These are phyloP conservation scores for Trichoderma asperellum DNA, from an alignment of 2,329 filamentous ascomycete genomes.

Conservation along the genomic window DNA sequence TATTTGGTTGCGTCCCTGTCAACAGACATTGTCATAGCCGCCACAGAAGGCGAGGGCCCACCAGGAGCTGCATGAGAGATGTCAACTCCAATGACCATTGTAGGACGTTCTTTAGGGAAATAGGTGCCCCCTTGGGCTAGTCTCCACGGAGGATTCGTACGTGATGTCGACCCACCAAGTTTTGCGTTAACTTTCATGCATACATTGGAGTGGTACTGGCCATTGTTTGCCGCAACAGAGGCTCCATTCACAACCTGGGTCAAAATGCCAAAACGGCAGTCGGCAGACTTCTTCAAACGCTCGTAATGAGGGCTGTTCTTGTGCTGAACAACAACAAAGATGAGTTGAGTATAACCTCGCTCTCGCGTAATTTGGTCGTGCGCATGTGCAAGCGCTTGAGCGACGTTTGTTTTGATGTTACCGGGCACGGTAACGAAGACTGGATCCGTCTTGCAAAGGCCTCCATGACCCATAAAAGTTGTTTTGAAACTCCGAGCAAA, in stretches of 20 bases:
- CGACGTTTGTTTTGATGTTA: constrained; percentile 46
- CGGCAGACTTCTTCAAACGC: constrained; percentile 84
- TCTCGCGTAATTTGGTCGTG: constrained; percentile 56
- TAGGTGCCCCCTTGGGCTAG: constrained; percentile 35
- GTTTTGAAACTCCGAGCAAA: constrained; percentile 50
- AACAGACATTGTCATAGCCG: constrained; percentile 82
- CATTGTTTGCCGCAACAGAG: constrained; percentile 70
- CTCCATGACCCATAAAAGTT: constrained; percentile 56
- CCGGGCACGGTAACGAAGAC: constrained; percentile 42
- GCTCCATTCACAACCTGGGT: constrained; percentile 78
- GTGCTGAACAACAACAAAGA: constrained; percentile 77
- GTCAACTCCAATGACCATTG: constrained; percentile 88
- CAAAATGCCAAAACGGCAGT: constrained; percentile 81
- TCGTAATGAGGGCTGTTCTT: constrained; percentile 76
- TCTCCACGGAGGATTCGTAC: constrained; percentile 43
- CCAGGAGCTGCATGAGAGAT: constrained; percentile 83
- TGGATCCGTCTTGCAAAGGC: constrained; percentile 45
- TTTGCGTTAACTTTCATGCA: constrained; percentile 97
- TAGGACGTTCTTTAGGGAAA: constrained; percentile 53
- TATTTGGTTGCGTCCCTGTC: constrained; percentile 76
- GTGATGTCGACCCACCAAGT: constrained; percentile 78
- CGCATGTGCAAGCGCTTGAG: constrained; percentile 53
- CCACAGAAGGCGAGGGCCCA: constrained; percentile 71
- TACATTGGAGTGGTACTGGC: constrained; percentile 91
- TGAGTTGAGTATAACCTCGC: constrained; percentile 67